Conservation (phyloP, 805 yeast genomes). For the Millerozyma acaciae region DNA sequence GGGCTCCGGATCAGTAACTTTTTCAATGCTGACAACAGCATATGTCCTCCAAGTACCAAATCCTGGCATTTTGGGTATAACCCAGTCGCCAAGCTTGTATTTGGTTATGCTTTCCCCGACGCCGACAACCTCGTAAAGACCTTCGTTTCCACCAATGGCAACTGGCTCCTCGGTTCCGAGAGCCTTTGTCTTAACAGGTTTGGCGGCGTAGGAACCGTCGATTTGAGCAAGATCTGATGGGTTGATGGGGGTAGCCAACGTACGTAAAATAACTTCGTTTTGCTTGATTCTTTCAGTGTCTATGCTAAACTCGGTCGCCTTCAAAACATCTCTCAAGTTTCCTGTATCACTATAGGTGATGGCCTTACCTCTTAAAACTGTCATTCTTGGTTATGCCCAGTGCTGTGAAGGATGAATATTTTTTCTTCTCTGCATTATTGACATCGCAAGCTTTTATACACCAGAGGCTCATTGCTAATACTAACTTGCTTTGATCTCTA, state of each 20-base stretch:
- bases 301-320: conserved; percentile 17
- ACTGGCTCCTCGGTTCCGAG: conserved; percentile 33
- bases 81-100: conserved; percentile 73
- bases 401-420: no score
- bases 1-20: conserved; percentile 33
- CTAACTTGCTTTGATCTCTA: no score
- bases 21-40: conserved; percentile 38
- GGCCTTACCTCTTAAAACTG: conserved; percentile 18
- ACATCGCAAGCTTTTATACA: no score
- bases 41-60: conserved; percentile 91
- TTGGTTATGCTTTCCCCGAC: conserved; percentile 48
- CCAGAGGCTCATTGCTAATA: no score
- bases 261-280: conserved; percentile 54
- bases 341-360: conserved; percentile 21
- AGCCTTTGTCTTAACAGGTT: conserved; percentile 52
- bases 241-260: conserved; percentile 80
- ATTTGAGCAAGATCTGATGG: conserved; percentile 88
- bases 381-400: conserved; percentile 1
- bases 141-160: conserved; percentile 89
- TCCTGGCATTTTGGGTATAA: conserved; percentile 64
- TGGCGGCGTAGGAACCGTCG: conserved; percentile 82
- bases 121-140: conserved; percentile 68
- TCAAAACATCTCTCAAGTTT: conserved; percentile 17
- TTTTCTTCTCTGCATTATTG: no score
- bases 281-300: conserved; percentile 17